These are phyloP conservation scores for Yamadazyma nakazawae DNA, from an alignment of 805 yeast genomes.

Conservation along the genomic window DNA sequence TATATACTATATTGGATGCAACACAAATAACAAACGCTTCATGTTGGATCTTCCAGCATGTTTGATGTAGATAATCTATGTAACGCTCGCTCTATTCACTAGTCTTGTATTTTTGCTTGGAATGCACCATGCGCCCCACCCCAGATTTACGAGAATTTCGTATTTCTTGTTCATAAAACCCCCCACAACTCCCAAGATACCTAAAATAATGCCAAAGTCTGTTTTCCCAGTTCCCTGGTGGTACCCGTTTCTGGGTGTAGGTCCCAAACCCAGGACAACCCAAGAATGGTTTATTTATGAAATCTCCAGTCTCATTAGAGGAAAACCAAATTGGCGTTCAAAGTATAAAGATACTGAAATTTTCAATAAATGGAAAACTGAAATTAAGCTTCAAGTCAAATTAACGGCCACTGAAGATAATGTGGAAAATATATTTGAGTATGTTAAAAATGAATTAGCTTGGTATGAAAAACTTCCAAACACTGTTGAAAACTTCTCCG, in stretches of 20 bases:
- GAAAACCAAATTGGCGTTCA: slow-evolving; percentile 18
- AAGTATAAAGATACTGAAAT: slow-evolving; percentile 17
- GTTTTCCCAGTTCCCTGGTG: slow-evolving; percentile 20
- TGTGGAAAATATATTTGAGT: slow-evolving; percentile 19
- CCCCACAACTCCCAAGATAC: too few relatives aligned
- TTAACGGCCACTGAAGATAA: neutral
- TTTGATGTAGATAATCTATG: too few relatives aligned
- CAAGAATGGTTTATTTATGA: slow-evolving; percentile 19
- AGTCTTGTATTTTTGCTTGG: too few relatives aligned
- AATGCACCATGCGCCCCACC: too few relatives aligned
- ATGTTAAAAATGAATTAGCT: slow-evolving; percentile 26
- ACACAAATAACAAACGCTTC: too few relatives aligned
- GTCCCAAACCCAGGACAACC: slow-evolving; percentile 13
- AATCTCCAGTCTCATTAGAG: slow-evolving; percentile 16
- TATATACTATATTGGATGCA: too few relatives aligned
- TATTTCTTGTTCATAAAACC: too few relatives aligned
- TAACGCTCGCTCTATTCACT: too few relatives aligned
- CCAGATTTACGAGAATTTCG: too few relatives aligned
- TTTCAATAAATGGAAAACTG: slow-evolving; percentile 19
- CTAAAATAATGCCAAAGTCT: slow-evolving; percentile 1
- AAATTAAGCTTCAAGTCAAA: slow-evolving; percentile 13
- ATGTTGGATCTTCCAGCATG: too few relatives aligned
- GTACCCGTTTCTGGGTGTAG: slow-evolving; percentile 6
- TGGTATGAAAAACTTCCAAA: slow-evolving; percentile 22
- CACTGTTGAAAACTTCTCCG: slow-evolving; percentile 5